phyloP scores from a whole-genome alignment of 75 land plant species.

The Cupressus sempervirens region DNA sequence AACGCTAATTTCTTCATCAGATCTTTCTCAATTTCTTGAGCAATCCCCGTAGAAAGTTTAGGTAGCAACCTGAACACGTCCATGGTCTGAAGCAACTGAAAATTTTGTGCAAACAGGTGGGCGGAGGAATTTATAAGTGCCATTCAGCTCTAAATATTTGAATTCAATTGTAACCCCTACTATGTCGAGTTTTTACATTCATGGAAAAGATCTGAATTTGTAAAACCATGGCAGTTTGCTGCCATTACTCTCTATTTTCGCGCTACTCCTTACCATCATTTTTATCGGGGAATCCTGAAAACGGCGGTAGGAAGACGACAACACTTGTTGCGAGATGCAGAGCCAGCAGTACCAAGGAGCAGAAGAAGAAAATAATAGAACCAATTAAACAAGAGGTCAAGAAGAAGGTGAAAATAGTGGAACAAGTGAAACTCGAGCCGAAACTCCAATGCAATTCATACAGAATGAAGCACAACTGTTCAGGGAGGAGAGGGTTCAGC shows the following conservation, averaged over 20 bases:
- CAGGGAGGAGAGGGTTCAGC: conserved; percentile 48
- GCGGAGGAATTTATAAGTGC: too few relatives aligned
- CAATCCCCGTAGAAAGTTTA: too few relatives aligned
- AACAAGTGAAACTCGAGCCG: neutral
- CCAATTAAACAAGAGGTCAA: neutral
- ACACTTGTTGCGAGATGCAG: neutral
- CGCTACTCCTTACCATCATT: neutral
- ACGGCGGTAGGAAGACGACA: neutral
- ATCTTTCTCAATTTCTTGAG: too few relatives aligned
- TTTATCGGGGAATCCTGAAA: neutral
- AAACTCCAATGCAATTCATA: conserved; percentile 2
- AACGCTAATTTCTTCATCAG: too few relatives aligned
- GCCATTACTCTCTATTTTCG: neutral
- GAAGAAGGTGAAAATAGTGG: neutral
- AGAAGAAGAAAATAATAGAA: neutral
- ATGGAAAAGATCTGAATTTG: neutral
- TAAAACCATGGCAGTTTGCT: neutral
- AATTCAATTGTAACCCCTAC: too few relatives aligned
- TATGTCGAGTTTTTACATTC: neutral
- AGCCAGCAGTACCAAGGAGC: neutral
- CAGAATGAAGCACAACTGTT: conserved; percentile 1
- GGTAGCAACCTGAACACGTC: too few relatives aligned
- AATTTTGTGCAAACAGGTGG: too few relatives aligned
- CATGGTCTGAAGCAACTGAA: too few relatives aligned
- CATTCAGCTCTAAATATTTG: too few relatives aligned